Base-by-base conservation (phyloP, 2,329 filamentous ascomycete genomes). In the Sphaceloma murrayae region DNA sequence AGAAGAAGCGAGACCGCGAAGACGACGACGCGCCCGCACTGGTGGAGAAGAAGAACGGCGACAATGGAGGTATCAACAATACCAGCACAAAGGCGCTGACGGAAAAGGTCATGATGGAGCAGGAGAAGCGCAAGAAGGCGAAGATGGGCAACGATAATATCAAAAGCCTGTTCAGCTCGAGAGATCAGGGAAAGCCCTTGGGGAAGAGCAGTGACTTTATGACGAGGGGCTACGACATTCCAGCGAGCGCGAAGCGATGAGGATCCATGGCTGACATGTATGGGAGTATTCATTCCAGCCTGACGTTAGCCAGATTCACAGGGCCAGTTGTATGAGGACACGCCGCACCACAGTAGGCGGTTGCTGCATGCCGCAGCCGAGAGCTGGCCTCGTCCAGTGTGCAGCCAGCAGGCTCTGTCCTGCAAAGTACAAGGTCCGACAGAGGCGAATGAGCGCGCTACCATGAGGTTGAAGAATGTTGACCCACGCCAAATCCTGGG, bases 61-160 rank as follows among this genome's bases (percentile, higher is more conserved):
- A 50, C 4, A 34, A 29, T 19, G 39, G 53, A 43, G 78, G 81
- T 8, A 94, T 96, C 62, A 94, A 94, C 61, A 94, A 96, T 54
- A 70, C 85, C 0, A 75, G 85, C 45, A 91, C 91, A 0, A 88
- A 89, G 0, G 82, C 79, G 3, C 65, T 98, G 32, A 94, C 89
- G 0, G 84, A 83, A 0, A 87, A 80, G 53, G 88, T 98, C 0
- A 62, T 96, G 18, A 81, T 82, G 17, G 89, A 96, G 56, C 85
- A 95, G 60, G 83, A 89, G 40, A 78, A 82, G 56, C 73, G 75
- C 46, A 87, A 86, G 52, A 94, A 89, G 65, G 70, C 80, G 52
- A 94, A 84, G 57, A 56, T 86, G 53, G 78, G 73, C 3, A 70
- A 68, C 49, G 62, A 67, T 10, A 70, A 68, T 40, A 58, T 72